phyloP scores from a whole-genome alignment of 1,284 basidiomycete species.

The Exobasidium cylindrosporum region DNA sequence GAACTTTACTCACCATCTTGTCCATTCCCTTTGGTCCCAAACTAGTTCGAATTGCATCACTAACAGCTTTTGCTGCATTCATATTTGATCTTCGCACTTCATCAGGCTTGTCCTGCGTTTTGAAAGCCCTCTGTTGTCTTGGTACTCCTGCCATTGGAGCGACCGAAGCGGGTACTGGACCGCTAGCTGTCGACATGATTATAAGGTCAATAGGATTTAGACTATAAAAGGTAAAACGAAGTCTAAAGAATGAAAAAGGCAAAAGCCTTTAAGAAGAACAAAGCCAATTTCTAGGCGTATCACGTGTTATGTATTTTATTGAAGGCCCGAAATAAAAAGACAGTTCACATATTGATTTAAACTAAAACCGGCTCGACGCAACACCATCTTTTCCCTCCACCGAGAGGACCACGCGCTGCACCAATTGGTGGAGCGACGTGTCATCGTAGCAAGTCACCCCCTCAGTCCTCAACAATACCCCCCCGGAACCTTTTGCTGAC shows the following conservation, averaged over 20 bases:
- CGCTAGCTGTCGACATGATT: constrained; percentile 27
- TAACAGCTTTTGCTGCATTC: constrained; percentile 70
- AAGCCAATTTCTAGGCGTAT: too few relatives aligned
- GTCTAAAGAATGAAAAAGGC: not conserved
- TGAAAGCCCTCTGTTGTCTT: constrained; percentile 44
- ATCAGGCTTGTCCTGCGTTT: constrained; percentile 55
- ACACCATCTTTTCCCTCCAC: not conserved
- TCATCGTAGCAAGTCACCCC: not conserved
- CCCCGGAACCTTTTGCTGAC: too few relatives aligned
- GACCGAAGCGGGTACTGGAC: constrained; percentile 27
- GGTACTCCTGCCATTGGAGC: constrained; percentile 14
- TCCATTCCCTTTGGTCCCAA: constrained; percentile 98
- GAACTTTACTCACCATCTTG: constrained; percentile 70
- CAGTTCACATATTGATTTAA: too few relatives aligned
- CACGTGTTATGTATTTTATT: too few relatives aligned
- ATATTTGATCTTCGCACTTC: constrained; percentile 54
- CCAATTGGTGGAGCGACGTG: not conserved
- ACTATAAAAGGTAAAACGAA: not conserved
- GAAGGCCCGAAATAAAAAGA: too few relatives aligned
- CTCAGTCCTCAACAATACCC: too few relatives aligned
- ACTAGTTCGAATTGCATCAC: constrained; percentile 94
- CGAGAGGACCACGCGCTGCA: not conserved
- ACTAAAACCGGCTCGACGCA: not conserved
- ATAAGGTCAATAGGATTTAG: too few relatives aligned
- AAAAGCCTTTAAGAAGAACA: not conserved